Base-by-base conservation (phyloP, 2,329 filamentous ascomycete species). In the Penicillium freii region DNA sequence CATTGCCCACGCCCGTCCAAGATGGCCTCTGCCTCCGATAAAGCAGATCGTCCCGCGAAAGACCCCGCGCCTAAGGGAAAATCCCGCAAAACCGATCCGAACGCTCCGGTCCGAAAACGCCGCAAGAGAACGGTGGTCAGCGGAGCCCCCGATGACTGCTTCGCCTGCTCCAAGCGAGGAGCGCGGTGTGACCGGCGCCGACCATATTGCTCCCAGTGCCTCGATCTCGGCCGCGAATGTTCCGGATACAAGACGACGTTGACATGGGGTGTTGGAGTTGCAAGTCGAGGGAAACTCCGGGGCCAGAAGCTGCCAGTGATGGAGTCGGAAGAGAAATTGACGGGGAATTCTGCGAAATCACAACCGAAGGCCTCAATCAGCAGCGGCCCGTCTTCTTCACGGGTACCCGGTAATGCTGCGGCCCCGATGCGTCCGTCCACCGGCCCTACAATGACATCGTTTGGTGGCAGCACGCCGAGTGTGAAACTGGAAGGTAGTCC, bases 171-270 rank as follows among this genome's bases (percentile, higher is more conserved):
- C 65, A 94, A 92, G 78, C 86, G 89, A 71, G 87, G 87, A 68
- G 82, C 88, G 62, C 90, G 91, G 75, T 99, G 93, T 79, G 93
- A 97, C 77, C 87, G 93, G 67, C 87, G 91, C 71, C 85, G 93
- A 68, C 93, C 93, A 9, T 97, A 97, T 77, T 97, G 94, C 78
- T 92, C 92, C 44, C 92, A 92, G 77, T 99, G 93, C 75, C 84
- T 97, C 62, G 91, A 96, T 67, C 83, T 91, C 63, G 92, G 92
- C 63, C 92, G 91, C 73, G 92, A 96, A 71, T 97, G 93, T 78
- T 92, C 91, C 29, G 93, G 93, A 58, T 97, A 97, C 81, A 95
- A 95, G 79, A 97, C 93, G 17, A 92, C 93, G 67, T 82, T 97
- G 76, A 97, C 93, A 46, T 97, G 93, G 93, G 92, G 92, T 42